Percentiles rank a stretch among this genome's conserved stretches.
These are phyloP conservation scores for Fraxinus velutina DNA, from an alignment of 305 asterid species.

Conservation along the genomic window DNA sequence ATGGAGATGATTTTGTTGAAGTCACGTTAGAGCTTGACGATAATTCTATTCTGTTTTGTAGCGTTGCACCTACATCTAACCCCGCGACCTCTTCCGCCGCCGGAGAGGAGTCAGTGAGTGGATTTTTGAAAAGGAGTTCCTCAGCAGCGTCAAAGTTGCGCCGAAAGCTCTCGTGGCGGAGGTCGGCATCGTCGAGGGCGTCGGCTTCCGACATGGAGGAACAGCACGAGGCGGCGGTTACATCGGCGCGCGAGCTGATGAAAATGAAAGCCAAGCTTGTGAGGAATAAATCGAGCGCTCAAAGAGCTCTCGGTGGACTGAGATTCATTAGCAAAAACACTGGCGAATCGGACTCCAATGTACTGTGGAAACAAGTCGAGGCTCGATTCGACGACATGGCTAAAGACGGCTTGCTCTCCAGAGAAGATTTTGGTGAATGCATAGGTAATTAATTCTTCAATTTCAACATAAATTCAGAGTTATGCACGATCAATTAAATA, in stretches of 20 bases:
- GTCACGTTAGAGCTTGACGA: constrained; percentile 75
- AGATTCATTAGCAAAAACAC: constrained; percentile 69
- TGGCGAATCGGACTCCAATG: constrained; percentile 39
- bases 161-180: neutral
- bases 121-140: constrained; percentile 44
- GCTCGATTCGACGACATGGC: constrained; percentile 57
- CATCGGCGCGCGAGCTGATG: constrained; percentile 50
- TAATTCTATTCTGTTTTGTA: constrained; percentile 53
- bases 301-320: constrained; percentile 76
- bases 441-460: constrained; percentile 44
- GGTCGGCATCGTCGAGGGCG: constrained; percentile 38
- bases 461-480: neutral
- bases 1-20: constrained; percentile 58
- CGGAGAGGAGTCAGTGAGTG: constrained; percentile 11
- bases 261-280: constrained; percentile 60
- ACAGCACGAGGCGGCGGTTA: constrained; percentile 29
- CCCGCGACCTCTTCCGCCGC: neutral
- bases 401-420: constrained; percentile 58
- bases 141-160: constrained; percentile 31
- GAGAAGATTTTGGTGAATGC: constrained; percentile 86
- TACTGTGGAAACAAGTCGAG: constrained; percentile 70
- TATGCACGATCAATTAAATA: neutral
- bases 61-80: constrained; percentile 46
- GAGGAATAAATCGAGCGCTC: constrained; percentile 74
- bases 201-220: constrained; percentile 39